Base-by-base conservation (phyloP, 2,329 filamentous ascomycete species). In the Aurifilum marmelostoma region DNA sequence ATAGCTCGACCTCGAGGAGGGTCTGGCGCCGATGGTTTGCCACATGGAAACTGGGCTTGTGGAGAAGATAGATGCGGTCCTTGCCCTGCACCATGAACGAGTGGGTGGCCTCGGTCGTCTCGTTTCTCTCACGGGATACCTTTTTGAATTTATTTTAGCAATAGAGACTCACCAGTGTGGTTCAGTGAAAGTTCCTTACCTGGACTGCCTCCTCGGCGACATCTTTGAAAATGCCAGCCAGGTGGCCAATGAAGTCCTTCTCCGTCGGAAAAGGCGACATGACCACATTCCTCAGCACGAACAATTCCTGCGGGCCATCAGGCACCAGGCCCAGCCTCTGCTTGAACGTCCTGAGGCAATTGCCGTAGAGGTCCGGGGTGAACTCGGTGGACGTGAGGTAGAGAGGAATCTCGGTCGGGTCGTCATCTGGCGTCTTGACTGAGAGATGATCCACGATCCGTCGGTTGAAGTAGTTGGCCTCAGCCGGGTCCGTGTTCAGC, bases 401-500 rank as follows among this genome's bases (percentile, higher is more conserved):
- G 2, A 85, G 75, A 0, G 80, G 80, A 39, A 83, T 80, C 14
- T 77, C 75, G 9, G 77, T 77, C 0, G 79, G 79, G 7, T 83
- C 77, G 6, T 82, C 80, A 12, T 77, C 74, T 0, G 79, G 77
- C 0, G 77, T 78, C 24, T 79, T 80, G 39, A 84, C 79, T 0
- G 82, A 83, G 0, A 84, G 71, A 0, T 72, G 74, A 47, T 83
- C 75, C 1, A 84, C 76, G 11, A 85, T 79, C 4, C 79, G 75
- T 68, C 77, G 77, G 78, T 83, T 85, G 29, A 85, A 76, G 69
- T 84, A 82, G 68, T 84, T 85, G 4, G 83, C 82, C 71, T 84
- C 82, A 68, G 83, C 82, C 2, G 84, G 74, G 59, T 84, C 81
- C 0, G 73, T 75, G 69, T 84, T 84, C 21, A 82, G 74, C 0